Base-by-base conservation (phyloP, 169 alveolate genomes). In the Babesia ovata region DNA sequence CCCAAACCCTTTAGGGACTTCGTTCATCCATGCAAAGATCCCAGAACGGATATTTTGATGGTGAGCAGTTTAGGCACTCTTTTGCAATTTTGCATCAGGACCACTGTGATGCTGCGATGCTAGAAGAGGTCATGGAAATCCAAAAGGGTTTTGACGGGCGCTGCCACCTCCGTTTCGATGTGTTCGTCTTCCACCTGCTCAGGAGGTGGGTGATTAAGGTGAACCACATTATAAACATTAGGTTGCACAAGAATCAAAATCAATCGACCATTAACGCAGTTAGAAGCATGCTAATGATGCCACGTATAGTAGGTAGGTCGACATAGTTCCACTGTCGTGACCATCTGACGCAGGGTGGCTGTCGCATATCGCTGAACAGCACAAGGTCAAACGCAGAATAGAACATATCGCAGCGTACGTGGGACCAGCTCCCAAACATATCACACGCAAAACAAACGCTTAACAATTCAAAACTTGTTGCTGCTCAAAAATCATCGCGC, bases 311-410 rank as follows among this genome's bases (percentile, higher is more conserved):
- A 57, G 61, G 73, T 69, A 39, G 22, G 82, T 54, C 13, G 9
- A 28, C 2, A 9, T 9, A 2, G 33, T 4, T n/a, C 50, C 42
- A 22, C 36, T 17, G 26, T 28, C 19, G 44, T 21, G 29, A 59
- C 17, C 16, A 46, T 24, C 63, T 24, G 36, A 19, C 33, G 22
- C 44, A 82, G 89, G 89, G 26, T 82, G 89, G 89, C 19, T 82
- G n/a, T 59, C 83, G n/a, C 89, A 82, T 73, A 73, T 71, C 58
- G 59, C 73, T 4, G 89, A 82, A 66, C 89, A 82, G 17, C 46
- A 36, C 22, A 42, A 63, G 29, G 48, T 82, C 16, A 74, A 74
- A 29, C 61, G 89, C 36, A 63, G 75, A 50, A 63, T 82, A 4
- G 78, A 82, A 53, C 89, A 82, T 45, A 42, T 73, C 17, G 65